Evolutionary conservation across 768 basidiomycete species (phyloP), one percentile per base, ranked within the genome.

Genomic region (Botryobasidium botryosum): DNA sequence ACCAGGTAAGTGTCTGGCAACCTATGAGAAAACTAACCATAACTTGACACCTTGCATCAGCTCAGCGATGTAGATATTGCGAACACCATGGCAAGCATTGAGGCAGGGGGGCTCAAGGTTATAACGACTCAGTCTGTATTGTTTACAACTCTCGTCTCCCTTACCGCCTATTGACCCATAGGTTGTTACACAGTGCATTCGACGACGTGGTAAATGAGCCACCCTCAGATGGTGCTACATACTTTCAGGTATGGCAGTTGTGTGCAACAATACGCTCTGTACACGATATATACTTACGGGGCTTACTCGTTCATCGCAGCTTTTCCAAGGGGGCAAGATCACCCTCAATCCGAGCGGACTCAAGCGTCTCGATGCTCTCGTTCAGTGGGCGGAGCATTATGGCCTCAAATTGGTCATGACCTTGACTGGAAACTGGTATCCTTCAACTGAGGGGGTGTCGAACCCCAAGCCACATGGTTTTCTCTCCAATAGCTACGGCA

Each of bases 351-450:
- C 12, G 13, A 50, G 37, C 40, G 49, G 49, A 25, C 26, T 50
- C 7, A 17, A 50, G 36, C 44, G n/a, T n/a, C n/a, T n/a, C n/a
- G n/a, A n/a, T n/a, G n/a, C n/a, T n/a, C n/a, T n/a, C n/a, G n/a
- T n/a, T 6, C 17, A 45, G 39, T 33, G 45, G 21, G 50, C 50
- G 5, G 43, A 45, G 38, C 18, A 37, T 17, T 44, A 51, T 23
- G 50, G 50, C 4, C 47, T 51, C 28, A 49, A 51, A 38, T 35
- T 49, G 29, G 43, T 49, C 15, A 31, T 51, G 15, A 41, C 50
- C n/a, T 35, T 51, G 23, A 51, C 50, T 13, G 49, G 49, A 31
- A 51, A 51, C 44, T 51, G 50, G 50, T 15, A n/a, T n/a, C n/a
- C 12, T 29, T 44, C 21, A 10, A 32, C 31, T 27, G 5, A 8